Base-by-base conservation (phyloP, 1,284 basidiomycete genomes). In the Moniliophthora roreri region DNA sequence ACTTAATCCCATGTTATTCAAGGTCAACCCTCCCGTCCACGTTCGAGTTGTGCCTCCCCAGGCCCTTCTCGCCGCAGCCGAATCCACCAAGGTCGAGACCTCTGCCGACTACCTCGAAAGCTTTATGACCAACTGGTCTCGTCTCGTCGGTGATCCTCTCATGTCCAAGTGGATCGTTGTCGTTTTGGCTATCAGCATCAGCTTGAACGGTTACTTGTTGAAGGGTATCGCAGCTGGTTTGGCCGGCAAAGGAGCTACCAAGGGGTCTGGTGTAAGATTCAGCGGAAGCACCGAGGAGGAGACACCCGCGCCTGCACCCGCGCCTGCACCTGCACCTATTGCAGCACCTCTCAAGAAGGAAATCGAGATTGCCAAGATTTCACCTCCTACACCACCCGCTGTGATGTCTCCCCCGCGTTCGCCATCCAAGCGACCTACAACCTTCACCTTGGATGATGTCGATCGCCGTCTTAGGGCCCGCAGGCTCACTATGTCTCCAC, bases 131-230 rank as follows among this genome's bases (percentile, higher is more conserved):
- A 82, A 85, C n/a, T 98, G 95, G 96, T 93, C 93, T 7, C 77
- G 79, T n/a, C 84, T 98, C 58, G 94, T 98, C 50, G 94, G 94
- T 28, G 96, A 99, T 66, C 96, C 96, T 0, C 85, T 98, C 51
- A 75, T 99, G 61, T 89, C 86, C 65, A 99, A 99, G 76, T 97
- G 93, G 92, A 96, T 99, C 63, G 91, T 98, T 51, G 78, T 95
- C 50, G 79, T 91, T 15, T 84, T 99, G 32, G 89, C 86, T 2
- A 82, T 96, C 60, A 93, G 89, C 58, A 88, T 99, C 58, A 84
- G 89, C 57, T 78, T 99, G 58, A 99, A 99, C 63, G 95, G 94
- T 1, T 98, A 95, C 68, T 78, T 99, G 32, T 80, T 99, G 58
- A 96, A 95, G 70, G 87, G 88, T 6, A 85, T 88, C 38, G 83